Conservation (phyloP, 768 basidiomycete species). For the Tricholomella constricta region DNA sequence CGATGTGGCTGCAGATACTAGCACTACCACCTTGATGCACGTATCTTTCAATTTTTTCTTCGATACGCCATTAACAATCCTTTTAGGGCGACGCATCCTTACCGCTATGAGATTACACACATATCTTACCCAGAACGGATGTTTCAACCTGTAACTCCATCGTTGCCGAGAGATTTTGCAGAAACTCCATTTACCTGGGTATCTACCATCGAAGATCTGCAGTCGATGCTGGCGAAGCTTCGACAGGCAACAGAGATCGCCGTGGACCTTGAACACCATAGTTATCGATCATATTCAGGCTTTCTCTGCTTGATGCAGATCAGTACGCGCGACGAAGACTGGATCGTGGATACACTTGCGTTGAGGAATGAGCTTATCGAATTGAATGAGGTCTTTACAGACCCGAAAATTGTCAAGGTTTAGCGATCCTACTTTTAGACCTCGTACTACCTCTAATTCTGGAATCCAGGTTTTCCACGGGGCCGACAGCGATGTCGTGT, state of each 20-base stretch:
- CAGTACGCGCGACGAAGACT: constrained; percentile 82
- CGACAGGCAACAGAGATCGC: constrained; percentile 75
- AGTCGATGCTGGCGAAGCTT: constrained; percentile 69
- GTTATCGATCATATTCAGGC: constrained; percentile 79
- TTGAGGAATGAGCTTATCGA: constrained; percentile 74
- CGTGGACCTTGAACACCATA: constrained; percentile 94
- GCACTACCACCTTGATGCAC: constrained; percentile 30
- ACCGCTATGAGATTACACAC: constrained; percentile 82
- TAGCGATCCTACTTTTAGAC: constrained; percentile 14
- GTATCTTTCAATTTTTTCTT: constrained; percentile 10
- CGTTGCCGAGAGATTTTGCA: constrained; percentile 59
- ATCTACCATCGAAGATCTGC: constrained; percentile 54
- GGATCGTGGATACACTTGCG: constrained; percentile 79
- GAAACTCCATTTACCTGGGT: constrained; percentile 74
- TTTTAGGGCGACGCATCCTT: constrained; percentile 63
- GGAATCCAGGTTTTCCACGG: constrained; percentile 83
- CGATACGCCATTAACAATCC: constrained; percentile 2
- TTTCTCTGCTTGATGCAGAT: constrained; percentile 95
- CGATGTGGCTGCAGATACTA: constrained; percentile 26
- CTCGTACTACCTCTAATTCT: background rate
- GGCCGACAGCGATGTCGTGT: constrained; percentile 89
- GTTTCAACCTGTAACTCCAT: constrained; percentile 54
- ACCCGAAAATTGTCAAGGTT: constrained; percentile 86
- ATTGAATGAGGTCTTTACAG: constrained; percentile 81
- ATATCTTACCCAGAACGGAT: constrained; percentile 70